These are phyloP conservation scores for Chytridiales sp. DNA, from an alignment of 371 early-diverging fungal genomes.

Conservation along the genomic window DNA sequence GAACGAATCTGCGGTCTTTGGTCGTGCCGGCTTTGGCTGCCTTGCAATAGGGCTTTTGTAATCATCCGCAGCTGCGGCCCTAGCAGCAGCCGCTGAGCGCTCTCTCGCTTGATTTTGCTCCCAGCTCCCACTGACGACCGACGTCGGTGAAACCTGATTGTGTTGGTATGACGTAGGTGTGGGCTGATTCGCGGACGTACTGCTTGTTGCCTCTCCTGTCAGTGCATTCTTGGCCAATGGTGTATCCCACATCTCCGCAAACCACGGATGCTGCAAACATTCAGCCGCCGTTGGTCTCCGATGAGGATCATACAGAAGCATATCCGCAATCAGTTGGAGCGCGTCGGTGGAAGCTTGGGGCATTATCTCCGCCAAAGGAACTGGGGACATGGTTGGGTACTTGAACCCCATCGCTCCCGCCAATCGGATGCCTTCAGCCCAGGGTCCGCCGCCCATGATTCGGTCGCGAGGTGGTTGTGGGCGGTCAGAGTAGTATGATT, in stretches of 20 bases:
- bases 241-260: constrained; percentile 48
- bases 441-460: constrained; percentile 58
- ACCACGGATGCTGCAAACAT: constrained; percentile 68
- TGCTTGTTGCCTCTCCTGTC: too few species aligned
- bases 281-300: constrained; percentile 74
- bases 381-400: constrained; percentile 56
- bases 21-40: background rate
- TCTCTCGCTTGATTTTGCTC: background rate
- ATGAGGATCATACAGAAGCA: constrained; percentile 86
- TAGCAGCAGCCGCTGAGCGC: too few species aligned
- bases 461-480: constrained; percentile 17
- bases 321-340: constrained; percentile 74
- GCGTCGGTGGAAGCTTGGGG: constrained; percentile 63
- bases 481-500: background rate
- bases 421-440: constrained; percentile 66
- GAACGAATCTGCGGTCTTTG: constrained; percentile 4
- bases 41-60: background rate
- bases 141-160: background rate
- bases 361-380: constrained; percentile 57
- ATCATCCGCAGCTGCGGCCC: too few species aligned
- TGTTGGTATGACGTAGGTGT: background rate
- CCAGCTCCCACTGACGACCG: background rate
- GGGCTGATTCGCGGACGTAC: background rate
- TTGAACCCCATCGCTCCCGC: constrained; percentile 65
- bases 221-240: constrained; percentile 15